Conservation (phyloP, 2,329 filamentous ascomycete species). For the Ceratocystis albifundus region DNA sequence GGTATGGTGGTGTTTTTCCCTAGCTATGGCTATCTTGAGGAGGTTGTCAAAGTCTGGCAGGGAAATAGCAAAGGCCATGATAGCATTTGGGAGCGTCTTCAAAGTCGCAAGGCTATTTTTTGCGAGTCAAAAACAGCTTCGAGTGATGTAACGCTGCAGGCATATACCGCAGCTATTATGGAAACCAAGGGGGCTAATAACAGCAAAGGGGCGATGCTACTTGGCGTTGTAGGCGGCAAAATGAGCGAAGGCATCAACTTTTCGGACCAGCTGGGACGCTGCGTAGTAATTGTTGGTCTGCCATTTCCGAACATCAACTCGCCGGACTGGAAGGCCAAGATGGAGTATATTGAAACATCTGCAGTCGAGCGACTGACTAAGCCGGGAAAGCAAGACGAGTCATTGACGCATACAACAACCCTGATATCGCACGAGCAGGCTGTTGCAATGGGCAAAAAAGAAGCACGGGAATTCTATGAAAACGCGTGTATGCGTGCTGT, state of each 20-base stretch:
- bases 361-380: conserved; percentile 22
- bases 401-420: neutral
- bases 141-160: conserved; percentile 58
- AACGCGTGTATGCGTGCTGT: conserved; percentile 95
- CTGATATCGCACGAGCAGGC: conserved; percentile 26
- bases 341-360: conserved; percentile 64
- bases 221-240: conserved; percentile 87
- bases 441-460: conserved; percentile 36
- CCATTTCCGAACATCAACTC: conserved; percentile 86
- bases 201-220: conserved; percentile 56
- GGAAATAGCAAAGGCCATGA: conserved; percentile 28
- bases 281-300: conserved; percentile 80
- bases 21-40: conserved; percentile 80
- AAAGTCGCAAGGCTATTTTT: conserved; percentile 51
- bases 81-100: conserved; percentile 48
- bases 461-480: conserved; percentile 73
- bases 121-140: conserved; percentile 43
- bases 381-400: neutral
- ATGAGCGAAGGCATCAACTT: conserved; percentile 99
- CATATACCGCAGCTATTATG: conserved; percentile 60
- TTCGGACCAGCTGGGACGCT: conserved; percentile 76
- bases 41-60: conserved; percentile 56
- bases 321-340: conserved; percentile 85
- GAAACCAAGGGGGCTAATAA: conserved; percentile 30
- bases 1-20: conserved; percentile 93